These are phyloP conservation scores for Colletotrichum limetticola DNA, from an alignment of 2,329 filamentous ascomycete species.

Conservation along the genomic window DNA sequence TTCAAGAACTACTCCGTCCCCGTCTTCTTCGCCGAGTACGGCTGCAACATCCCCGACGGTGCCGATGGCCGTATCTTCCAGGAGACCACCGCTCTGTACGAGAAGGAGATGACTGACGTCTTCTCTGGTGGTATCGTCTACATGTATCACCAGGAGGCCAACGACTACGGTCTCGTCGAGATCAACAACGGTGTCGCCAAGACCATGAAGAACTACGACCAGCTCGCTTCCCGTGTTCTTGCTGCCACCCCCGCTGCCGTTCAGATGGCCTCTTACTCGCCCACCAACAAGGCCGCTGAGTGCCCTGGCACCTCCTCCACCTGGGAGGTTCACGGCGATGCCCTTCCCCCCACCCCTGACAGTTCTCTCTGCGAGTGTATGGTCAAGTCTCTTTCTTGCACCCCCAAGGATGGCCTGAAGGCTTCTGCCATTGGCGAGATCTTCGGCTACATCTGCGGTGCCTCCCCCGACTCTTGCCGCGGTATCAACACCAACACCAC, in stretches of 20 bases:
- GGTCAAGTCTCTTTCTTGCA: constrained; percentile 78
- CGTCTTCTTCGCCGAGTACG: constrained; percentile 98
- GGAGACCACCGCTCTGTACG: constrained; percentile 86
- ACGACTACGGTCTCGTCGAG: constrained; percentile 86
- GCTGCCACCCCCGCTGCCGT: constrained; percentile 75
- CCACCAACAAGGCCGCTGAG: constrained; percentile 74
- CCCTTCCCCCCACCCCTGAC: constrained; percentile 87
- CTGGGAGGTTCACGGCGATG: constrained; percentile 75
- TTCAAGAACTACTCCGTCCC: constrained; percentile 92
- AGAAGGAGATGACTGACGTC: constrained; percentile 81
- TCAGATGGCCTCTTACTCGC: constrained; percentile 74
- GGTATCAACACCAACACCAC: constrained; percentile 76
- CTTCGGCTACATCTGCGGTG: constrained; percentile 80
- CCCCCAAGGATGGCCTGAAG: constrained; percentile 67
- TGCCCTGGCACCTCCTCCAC: constrained; percentile 75
- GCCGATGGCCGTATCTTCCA: constrained; percentile 80
- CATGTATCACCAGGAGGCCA: constrained; percentile 95
- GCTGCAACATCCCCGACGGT: constrained; percentile 79
- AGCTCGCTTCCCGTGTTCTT: constrained; percentile 76
- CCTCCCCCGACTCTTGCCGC: constrained; percentile 64
- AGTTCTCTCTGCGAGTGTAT: constrained; percentile 86
- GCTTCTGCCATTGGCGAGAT: constrained; percentile 71
- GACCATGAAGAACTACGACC: constrained; percentile 79
- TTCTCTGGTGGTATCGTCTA: constrained; percentile 98
- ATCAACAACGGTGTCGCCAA: constrained; percentile 66